Evolutionary conservation across 129 eudicot species (phyloP).

Genomic region (Pittosporum tobira): DNA sequence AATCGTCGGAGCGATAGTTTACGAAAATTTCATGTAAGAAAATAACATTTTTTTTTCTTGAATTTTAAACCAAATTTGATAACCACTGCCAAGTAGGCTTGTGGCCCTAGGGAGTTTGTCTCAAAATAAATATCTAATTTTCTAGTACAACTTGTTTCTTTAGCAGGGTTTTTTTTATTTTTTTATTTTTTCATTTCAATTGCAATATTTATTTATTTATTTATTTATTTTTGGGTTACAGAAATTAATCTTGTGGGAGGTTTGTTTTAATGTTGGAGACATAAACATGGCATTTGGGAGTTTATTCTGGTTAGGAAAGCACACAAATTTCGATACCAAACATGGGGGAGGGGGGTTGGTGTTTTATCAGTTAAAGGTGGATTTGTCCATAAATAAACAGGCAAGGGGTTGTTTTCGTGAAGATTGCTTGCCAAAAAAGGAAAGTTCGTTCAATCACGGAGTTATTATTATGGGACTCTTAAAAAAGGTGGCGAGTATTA

Average conservation of each 20-base stretch:
- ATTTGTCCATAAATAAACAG: conserved; percentile 5
- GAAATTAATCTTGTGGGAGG: neutral
- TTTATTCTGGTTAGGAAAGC: too few relatives aligned
- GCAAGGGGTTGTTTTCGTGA: conserved; percentile 22
- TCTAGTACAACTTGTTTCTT: neutral
- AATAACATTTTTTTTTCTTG: too few relatives aligned
- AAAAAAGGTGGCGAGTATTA: neutral
- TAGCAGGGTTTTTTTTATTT: too few relatives aligned
- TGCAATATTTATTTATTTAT: neutral
- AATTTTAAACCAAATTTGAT: too few relatives aligned
- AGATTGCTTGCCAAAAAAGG: conserved; percentile 15
- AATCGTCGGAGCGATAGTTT: too few relatives aligned
- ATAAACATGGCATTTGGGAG: too few relatives aligned
- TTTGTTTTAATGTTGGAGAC: neutral
- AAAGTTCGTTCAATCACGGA: neutral
- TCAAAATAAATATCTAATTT: neutral
- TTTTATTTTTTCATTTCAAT: too few relatives aligned
- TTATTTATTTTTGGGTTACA: neutral
- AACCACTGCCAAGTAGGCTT: too few relatives aligned
- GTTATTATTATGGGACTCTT: neutral
- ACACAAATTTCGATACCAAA: too few relatives aligned
- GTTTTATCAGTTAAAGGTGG: too few relatives aligned
- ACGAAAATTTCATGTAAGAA: too few relatives aligned
- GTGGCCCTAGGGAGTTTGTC: conserved; percentile 1
- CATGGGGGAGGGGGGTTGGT: neutral